A percentile compares a stretch with the other conserved stretches of the same genome.
These are phyloP conservation scores for Trichocomaceae sp. DNA, from an alignment of 2,329 filamentous ascomycete species.

Conservation along the genomic window DNA sequence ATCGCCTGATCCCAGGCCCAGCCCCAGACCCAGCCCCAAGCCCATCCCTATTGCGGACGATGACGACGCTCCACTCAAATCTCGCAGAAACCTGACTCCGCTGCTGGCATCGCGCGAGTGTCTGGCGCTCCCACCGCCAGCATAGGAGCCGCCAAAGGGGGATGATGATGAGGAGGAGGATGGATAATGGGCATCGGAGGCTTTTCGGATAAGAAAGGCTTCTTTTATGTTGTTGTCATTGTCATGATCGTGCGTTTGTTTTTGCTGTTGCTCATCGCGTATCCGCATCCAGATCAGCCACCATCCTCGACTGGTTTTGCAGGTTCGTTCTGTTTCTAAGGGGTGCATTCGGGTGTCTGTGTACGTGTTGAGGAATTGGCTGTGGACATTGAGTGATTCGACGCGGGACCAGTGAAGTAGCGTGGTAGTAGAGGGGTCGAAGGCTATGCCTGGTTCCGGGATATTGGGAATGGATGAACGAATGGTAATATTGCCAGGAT, in stretches of 20 bases:
- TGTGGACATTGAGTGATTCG: slow-evolving; percentile 57
- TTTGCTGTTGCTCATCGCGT: slow-evolving; percentile 18
- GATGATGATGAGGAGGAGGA: too few relatives aligned
- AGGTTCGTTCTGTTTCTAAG: slow-evolving; percentile 53
- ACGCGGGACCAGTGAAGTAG: slow-evolving; percentile 44
- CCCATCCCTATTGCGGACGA: too few relatives aligned
- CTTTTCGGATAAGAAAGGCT: slow-evolving; percentile 42
- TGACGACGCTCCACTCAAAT: slow-evolving; percentile 32
- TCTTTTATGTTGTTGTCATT: slow-evolving; percentile 24
- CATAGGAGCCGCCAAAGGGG: not conserved
- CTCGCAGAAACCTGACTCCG: slow-evolving; percentile 29
- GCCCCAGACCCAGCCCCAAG: too few relatives aligned
- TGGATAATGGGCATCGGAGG: slow-evolving; percentile 33
- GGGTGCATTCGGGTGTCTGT: slow-evolving; percentile 42
- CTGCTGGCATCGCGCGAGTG: slow-evolving; percentile 5
- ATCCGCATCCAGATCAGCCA: slow-evolving; percentile 61
- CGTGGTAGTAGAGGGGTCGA: not conserved
- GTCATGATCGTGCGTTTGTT: not conserved
- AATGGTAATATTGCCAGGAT: slow-evolving; percentile 52
- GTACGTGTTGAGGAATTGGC: slow-evolving; percentile 53
- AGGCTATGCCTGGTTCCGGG: slow-evolving; percentile 43
- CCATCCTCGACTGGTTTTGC: slow-evolving; percentile 59
- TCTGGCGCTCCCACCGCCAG: not conserved
- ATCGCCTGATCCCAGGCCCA: slow-evolving; percentile 21
- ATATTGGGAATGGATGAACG: slow-evolving; percentile 60